phyloP scores from a whole-genome alignment of 352 stramenopile genomes.

The Globisporangium ultimum region DNA sequence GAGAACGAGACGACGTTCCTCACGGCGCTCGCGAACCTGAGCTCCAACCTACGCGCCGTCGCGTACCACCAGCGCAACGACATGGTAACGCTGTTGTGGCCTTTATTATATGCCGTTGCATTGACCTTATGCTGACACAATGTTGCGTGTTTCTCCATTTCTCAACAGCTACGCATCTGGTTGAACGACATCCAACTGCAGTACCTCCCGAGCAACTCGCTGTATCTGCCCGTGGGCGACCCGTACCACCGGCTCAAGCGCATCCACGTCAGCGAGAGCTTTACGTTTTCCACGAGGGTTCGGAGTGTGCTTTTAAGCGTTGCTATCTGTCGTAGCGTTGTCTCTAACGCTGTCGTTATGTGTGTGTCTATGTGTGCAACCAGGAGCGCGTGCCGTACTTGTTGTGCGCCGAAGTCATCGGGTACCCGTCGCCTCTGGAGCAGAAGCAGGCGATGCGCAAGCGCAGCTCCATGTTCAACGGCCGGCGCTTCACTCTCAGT shows the following conservation, averaged over 20 bases:
- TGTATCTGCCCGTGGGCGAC: conserved; percentile 79
- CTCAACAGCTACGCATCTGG: conserved; percentile 56
- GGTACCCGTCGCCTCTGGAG: conserved; percentile 45
- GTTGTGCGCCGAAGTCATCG: conserved; percentile 72
- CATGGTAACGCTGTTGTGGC: conserved; percentile 35
- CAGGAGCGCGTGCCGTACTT: conserved; percentile 79
- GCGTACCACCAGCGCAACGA: conserved; percentile 52
- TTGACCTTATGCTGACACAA: neutral
- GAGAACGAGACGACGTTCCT: conserved; percentile 68
- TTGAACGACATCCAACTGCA: conserved; percentile 58
- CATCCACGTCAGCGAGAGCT: conserved; percentile 76
- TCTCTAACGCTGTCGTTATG: neutral
- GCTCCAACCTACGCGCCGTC: conserved; percentile 67
- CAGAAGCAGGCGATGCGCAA: conserved; percentile 37
- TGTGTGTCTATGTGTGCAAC: neutral
- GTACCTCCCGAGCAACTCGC: conserved; percentile 72
- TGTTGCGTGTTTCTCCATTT: neutral
- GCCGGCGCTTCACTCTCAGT: conserved; percentile 54
- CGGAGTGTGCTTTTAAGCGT: neutral
- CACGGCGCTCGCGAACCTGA: conserved; percentile 63
- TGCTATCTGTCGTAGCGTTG: neutral
- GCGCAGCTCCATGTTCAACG: conserved; percentile 49
- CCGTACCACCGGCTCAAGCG: conserved; percentile 72
- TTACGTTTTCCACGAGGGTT: conserved; percentile 78
- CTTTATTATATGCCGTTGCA: too few species aligned